Conservation (phyloP, 2,329 filamentous ascomycete genomes). For the Gaeumannomyces tritici region DNA sequence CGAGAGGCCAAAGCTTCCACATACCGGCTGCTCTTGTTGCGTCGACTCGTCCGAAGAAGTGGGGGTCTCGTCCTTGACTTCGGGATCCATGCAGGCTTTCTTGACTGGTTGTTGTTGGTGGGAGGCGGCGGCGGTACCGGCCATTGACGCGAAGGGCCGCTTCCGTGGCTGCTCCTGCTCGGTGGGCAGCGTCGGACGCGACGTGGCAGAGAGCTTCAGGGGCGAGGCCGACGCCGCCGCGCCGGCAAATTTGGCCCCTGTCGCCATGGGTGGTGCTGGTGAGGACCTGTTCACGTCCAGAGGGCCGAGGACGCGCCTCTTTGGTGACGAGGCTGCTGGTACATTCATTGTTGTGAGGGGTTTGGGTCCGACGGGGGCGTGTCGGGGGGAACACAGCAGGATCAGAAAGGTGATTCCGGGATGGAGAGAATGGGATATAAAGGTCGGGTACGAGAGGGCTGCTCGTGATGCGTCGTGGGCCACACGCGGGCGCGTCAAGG, state of each 20-base stretch:
- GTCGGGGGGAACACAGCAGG: not conserved
- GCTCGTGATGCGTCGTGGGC: not conserved
- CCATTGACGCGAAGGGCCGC: conserved; percentile 15
- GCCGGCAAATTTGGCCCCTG: not conserved
- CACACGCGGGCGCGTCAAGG: not conserved
- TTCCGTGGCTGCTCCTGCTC: conserved; percentile 12
- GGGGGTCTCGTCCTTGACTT: not conserved
- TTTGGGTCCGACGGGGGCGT: not conserved
- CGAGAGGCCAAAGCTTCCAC: not conserved
- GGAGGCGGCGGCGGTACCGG: conserved; percentile 7
- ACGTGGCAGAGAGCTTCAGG: not conserved
- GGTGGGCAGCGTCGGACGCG: not conserved
- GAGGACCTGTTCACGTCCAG: conserved; percentile 35
- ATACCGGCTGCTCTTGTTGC: not conserved
- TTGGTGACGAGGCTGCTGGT: conserved; percentile 22
- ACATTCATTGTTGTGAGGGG: not conserved
- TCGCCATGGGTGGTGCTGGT: conserved; percentile 9
- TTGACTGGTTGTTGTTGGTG: conserved; percentile 14
- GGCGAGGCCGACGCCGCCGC: not conserved
- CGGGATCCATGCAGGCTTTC: conserved; percentile 19
- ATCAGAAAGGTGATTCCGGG: not conserved
- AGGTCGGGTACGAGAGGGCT: not conserved
- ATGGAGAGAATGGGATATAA: too few relatives aligned
- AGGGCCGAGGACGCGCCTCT: conserved; percentile 38
- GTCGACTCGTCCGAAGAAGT: not conserved